Percentiles rank a stretch among this genome's conserved stretches.
These are phyloP conservation scores for Vitis hybrid DNA, from an alignment of 177 flowering plant genomes.

Conservation along the genomic window DNA sequence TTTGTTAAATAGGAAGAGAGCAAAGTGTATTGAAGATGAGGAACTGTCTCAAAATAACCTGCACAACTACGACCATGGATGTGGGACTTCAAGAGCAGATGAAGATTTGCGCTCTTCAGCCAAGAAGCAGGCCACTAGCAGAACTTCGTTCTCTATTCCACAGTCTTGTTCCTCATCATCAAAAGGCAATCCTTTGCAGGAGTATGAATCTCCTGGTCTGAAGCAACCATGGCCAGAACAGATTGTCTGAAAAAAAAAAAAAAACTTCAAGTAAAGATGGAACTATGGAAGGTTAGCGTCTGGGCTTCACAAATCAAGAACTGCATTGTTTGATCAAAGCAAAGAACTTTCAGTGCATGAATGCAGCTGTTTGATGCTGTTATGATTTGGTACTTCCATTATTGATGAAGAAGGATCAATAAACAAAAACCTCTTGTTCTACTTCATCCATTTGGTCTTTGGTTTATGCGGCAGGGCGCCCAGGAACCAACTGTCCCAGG, in stretches of 20 bases:
- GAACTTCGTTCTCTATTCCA: conserved; percentile 47
- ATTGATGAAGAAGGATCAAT: too few relatives aligned
- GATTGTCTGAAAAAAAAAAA: conserved; percentile 18
- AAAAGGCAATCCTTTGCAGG: conserved; percentile 15
- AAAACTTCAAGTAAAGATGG: conserved; percentile 22
- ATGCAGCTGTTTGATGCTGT: too few relatives aligned
- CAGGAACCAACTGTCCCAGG: too few relatives aligned
- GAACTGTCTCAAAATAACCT: conserved; percentile 13
- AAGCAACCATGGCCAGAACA: conserved; percentile 28
- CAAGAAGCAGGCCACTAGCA: conserved; percentile 49
- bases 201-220: conserved; percentile 21
- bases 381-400: too few relatives aligned
- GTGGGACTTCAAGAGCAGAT: conserved; percentile 33
- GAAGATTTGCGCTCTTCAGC: conserved; percentile 65
- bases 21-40: conserved; percentile 36
- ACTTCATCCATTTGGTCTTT: too few relatives aligned
- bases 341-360: too few relatives aligned
- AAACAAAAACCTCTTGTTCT: too few relatives aligned
- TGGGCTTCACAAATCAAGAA: too few relatives aligned
- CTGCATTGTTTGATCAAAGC: too few relatives aligned
- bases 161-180: conserved; percentile 42
- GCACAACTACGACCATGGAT: conserved; percentile 9
- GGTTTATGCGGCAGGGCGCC: too few relatives aligned
- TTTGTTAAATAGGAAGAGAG: conserved; percentile 36
- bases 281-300: too few relatives aligned